Evolutionary conservation across 331 rosid species (phyloP).

Genomic region (Ulmus americana): DNA sequence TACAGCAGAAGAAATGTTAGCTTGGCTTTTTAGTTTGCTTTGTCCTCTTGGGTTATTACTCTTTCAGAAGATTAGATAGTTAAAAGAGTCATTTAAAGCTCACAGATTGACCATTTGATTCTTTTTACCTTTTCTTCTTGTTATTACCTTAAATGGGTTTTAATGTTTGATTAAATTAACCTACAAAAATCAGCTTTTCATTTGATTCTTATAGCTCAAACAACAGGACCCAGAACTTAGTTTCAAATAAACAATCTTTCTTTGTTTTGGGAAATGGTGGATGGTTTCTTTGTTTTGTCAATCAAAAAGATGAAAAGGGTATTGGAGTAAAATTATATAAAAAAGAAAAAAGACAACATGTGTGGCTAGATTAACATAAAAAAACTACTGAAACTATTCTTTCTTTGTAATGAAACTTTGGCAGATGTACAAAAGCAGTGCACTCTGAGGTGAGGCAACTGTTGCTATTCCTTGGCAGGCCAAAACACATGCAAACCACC

Average conservation of each 20-base stretch:
- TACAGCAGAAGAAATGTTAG: not conserved
- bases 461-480: constrained; percentile 23
- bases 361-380: constrained; percentile 29
- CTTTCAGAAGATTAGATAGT: not conserved
- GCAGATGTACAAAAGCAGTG: constrained; percentile 25
- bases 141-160: not conserved
- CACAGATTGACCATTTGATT: not conserved
- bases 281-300: not conserved
- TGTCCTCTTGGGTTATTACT: not conserved
- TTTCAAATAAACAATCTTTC: too few relatives aligned
- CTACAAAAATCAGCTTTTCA: not conserved
- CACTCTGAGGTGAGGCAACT: constrained; percentile 10
- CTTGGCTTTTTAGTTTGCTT: not conserved
- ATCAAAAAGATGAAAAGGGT: constrained; percentile 10
- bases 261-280: not conserved
- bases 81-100: not conserved
- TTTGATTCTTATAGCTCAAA: too few relatives aligned
- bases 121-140: not conserved
- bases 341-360: constrained; percentile 4
- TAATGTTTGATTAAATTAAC: not conserved
- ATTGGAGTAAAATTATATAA: not conserved
- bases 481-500: constrained; percentile 24
- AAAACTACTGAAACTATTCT: constrained; percentile 25
- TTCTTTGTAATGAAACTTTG: constrained; percentile 8
- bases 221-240: too few relatives aligned